Evolutionary conservation across 2,329 filamentous ascomycete species (phyloP), one percentile per base, ranked within the genome.

Genomic region (Fusarium phyllophilum): DNA sequence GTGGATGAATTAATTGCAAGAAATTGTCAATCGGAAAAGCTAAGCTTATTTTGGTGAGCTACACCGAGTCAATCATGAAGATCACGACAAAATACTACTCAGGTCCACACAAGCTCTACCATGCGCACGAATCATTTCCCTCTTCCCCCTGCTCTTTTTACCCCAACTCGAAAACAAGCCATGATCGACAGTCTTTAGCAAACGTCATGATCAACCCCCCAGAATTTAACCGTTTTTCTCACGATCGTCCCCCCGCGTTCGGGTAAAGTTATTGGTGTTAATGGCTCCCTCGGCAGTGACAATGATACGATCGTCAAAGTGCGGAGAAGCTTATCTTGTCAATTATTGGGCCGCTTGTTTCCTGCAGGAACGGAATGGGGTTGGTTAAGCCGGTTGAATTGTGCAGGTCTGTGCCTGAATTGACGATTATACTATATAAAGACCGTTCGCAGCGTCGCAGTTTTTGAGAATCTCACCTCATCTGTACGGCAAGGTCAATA

Each of bases 281-380:
- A 51, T 51, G 48, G 31, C 22, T 52, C 9, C 24, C 31, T 36
- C 55, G 71, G 71, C 55, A 68, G 15, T 58, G 11, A 10, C 36
- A 26, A 48, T 67, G 67, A 56, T 54, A 61, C 46, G 51, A 74
- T 74, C 63, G 38, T 24, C 62, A 56, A 56, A 62, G 54, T 74
- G 71, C 67, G 72, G 71, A 74, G 71, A 74, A 54, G 55, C n/a
- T 44, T n/a, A 48, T 14, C 6, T 8, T 12, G 8, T 8, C 6
- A 52, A 10, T 48, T 17, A 74, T 74, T 74, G 72, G 72, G 41
- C 71, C 72, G 72, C 71, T 74, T 74, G 55, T 26, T n/a, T 64
- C 18, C 49, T 31, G 36, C 34, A 51, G 55, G 62, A 56, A 31
- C 54, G 18, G 26, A 17, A 49, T 15, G n/a, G 7, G 38, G 33